Base-by-base conservation (phyloP, 495 filamentous ascomycete genomes). In the Penicillium alfredii region DNA sequence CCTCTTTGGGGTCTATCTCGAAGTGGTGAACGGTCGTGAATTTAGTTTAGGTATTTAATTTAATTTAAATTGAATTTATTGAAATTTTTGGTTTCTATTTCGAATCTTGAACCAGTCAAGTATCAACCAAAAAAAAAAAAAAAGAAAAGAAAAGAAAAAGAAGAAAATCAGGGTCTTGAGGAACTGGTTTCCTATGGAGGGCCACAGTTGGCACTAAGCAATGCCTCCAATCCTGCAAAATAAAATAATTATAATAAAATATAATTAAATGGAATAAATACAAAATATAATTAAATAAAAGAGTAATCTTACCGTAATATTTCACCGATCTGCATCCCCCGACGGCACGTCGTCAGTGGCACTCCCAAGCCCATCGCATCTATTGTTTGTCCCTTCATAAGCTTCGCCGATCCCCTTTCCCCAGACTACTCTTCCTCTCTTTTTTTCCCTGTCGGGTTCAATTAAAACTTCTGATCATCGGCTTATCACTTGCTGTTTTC, bases 321-420 rank as follows among this genome's bases (percentile, higher is more conserved):
- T 25, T 33, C 41, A 58, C 49, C 47, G 64, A 70, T 68, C 64
- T 67, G 63, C 64, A 63, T 62, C 55, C 63, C 56, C 55, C 53
- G 56, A 60, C 53, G 57, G 62, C 49, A 66, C 60, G 56, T 62
- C 64, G 63, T 68, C 64, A 68, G 66, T 68, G 64, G 63, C 64
- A 61, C 61, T 58, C 58, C n/a, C n/a, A n/a, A n/a, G 42, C 51
- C 53, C 50, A 58, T 49, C 53, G 44, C 56, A 47, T 56, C 36
- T 51, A 59, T 51, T 54, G 58, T 54, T 53, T 53, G 50, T 60
- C 62, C 58, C 60, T 64, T 83, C 79, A 79, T 83, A 85, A 82
- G 77, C 73, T 73, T 71, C 77, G 81, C 77, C 80, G 80, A 85
- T 85, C 81, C 77, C 73, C 71, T 73, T 71, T 73, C 63, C 66